Conservation (phyloP, 1,284 basidiomycete genomes). For the Trametes hirsuta region DNA sequence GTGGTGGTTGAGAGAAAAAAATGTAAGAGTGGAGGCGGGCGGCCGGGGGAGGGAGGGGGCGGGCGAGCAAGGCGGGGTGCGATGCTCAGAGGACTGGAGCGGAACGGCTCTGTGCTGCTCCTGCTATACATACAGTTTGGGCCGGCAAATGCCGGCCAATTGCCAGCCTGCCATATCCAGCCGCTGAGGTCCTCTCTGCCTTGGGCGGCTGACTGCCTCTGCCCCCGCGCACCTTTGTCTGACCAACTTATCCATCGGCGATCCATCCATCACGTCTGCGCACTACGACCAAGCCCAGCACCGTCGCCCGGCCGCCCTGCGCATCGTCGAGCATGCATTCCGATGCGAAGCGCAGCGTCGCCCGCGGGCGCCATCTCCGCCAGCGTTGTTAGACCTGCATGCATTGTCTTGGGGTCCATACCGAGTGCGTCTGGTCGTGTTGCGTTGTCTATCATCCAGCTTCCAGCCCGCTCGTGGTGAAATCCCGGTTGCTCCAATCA, state of each 20-base stretch:
- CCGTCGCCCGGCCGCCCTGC: too few relatives aligned
- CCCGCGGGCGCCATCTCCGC: too few relatives aligned
- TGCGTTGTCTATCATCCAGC: not conserved
- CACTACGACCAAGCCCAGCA: too few relatives aligned
- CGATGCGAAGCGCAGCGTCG: too few relatives aligned
- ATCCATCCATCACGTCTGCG: not conserved
- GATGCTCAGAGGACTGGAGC: constrained; percentile 7
- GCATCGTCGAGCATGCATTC: too few relatives aligned
- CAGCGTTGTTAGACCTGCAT: too few relatives aligned
- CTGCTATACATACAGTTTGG: constrained; percentile 19
- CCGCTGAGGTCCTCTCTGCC: not conserved
- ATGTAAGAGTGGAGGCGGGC: not conserved
- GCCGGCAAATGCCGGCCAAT: constrained; percentile 15
- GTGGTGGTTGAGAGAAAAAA: not conserved
- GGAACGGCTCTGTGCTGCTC: constrained; percentile 1
- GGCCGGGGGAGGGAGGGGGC: constrained; percentile 2
- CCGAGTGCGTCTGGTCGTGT: not conserved
- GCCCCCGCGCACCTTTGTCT: not conserved
- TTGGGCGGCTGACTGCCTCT: not conserved
- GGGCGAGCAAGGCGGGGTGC: not conserved
- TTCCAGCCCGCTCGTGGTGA: not conserved
- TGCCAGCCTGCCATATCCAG: constrained; percentile 12
- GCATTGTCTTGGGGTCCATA: not conserved
- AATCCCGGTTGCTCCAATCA: constrained; percentile 9
- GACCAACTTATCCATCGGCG: not conserved